phyloP scores from a whole-genome alignment of 2,329 filamentous ascomycete genomes.

The Boeremia lycopersici region DNA sequence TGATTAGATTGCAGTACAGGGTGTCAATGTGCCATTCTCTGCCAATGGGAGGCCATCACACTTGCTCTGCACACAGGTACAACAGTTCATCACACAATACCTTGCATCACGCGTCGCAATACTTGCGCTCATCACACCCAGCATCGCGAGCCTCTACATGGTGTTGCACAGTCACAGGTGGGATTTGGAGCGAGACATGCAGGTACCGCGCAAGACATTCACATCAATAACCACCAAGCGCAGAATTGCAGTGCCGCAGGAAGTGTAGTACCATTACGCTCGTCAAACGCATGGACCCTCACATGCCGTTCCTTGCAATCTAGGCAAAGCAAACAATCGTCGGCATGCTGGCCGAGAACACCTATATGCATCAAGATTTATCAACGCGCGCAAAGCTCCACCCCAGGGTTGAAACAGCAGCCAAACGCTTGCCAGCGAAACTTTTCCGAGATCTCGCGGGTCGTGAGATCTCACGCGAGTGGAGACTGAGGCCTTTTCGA shows the following conservation, averaged over 20 bases:
- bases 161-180: background rate
- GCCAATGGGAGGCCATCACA: background rate
- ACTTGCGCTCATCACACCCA: background rate
- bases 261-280: conserved; percentile 10
- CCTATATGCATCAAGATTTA: conserved; percentile 16
- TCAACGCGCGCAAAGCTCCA: conserved; percentile 2
- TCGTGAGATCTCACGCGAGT: background rate
- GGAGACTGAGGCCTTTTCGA: conserved; percentile 1
- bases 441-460: background rate
- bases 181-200: background rate
- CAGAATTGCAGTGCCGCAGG: conserved; percentile 2
- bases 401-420: conserved; percentile 2
- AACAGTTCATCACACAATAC: background rate
- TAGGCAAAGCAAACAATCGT: background rate
- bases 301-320: conserved; percentile 14
- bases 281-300: conserved; percentile 16
- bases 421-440: conserved; percentile 5
- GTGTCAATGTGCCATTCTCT: background rate
- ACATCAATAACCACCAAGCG: background rate
- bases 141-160: background rate
- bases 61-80: background rate
- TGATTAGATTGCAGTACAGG: background rate
- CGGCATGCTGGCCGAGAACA: conserved; percentile 12
- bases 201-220: background rate
- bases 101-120: background rate